Percentiles rank a stretch among this genome's conserved stretches.
Conservation (phyloP, 2,329 filamentous ascomycete genomes). For the Kalmusia sp. region DNA sequence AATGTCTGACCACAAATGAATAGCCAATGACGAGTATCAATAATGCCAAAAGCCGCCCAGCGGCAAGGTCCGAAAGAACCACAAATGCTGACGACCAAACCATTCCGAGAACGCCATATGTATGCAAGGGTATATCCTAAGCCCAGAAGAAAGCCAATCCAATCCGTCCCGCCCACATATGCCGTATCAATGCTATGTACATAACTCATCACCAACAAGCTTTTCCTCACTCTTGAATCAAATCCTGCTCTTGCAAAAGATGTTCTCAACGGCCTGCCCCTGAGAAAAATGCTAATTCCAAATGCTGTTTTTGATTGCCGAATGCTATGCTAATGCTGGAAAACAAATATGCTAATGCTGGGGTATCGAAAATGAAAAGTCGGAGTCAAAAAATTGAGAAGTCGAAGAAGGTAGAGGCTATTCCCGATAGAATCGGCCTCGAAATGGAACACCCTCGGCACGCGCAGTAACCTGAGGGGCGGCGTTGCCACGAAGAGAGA, state of each 20-base stretch:
- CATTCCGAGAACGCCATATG: slow-evolving; percentile 4
- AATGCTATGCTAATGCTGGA: slow-evolving; percentile 4
- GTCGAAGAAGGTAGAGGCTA: background rate
- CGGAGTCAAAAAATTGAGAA: background rate
- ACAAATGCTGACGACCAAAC: background rate
- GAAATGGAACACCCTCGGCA: background rate
- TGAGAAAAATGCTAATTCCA: background rate
- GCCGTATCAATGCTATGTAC: background rate
- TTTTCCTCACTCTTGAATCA: background rate
- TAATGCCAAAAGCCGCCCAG: slow-evolving; percentile 1
- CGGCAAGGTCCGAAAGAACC: background rate
- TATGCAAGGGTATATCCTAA: slow-evolving; percentile 15
- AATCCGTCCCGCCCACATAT: background rate
- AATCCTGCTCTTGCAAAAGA: slow-evolving; percentile 1
- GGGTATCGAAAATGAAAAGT: slow-evolving; percentile 9
- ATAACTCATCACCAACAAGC: background rate
- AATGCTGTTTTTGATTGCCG: slow-evolving; percentile 1
- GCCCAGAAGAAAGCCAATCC: slow-evolving; percentile 1
- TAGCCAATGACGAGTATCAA: background rate
- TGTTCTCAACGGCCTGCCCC: slow-evolving; percentile 3
- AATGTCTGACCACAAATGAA: no score
- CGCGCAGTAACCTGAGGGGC: slow-evolving; percentile 1
- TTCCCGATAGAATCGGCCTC: background rate
- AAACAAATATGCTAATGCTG: background rate
- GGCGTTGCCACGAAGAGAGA: no score